These are phyloP conservation scores for Mycena capillaripes DNA, from an alignment of 768 basidiomycete species.

Conservation along the genomic window DNA sequence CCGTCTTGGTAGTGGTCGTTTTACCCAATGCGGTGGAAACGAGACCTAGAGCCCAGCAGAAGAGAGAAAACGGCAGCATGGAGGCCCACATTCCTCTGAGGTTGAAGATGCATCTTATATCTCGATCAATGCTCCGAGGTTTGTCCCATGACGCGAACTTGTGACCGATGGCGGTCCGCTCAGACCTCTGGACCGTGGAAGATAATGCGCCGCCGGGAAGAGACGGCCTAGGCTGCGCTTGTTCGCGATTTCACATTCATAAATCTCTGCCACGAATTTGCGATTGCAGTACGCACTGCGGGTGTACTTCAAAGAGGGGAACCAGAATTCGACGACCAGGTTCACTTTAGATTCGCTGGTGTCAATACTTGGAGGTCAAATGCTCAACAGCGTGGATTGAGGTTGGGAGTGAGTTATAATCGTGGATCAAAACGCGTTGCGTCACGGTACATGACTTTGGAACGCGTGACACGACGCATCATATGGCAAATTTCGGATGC, in stretches of 20 bases:
- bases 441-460: neutral
- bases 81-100: too few species aligned
- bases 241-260: too few species aligned
- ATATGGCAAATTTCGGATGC: neutral
- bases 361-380: too few species aligned
- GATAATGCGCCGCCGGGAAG: too few species aligned
- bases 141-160: conserved; percentile 26
- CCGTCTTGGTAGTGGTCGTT: conserved; percentile 21
- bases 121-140: conserved; percentile 18
- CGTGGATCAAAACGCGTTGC: neutral
- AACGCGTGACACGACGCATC: too few species aligned
- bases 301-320: neutral
- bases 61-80: neutral
- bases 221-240: too few species aligned
- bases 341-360: too few species aligned
- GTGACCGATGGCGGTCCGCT: conserved; percentile 26
- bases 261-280: too few species aligned
- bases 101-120: neutral
- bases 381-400: too few species aligned
- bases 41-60: neutral
- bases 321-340: neutral
- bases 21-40: neutral
- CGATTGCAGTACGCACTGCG: neutral
- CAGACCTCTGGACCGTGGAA: neutral
- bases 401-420: neutral